Percentiles rank a stretch among this genome's conserved stretches.
Evolutionary conservation across 306 rosid genomes (phyloP).

Genomic region (Inga oerstediana): DNA sequence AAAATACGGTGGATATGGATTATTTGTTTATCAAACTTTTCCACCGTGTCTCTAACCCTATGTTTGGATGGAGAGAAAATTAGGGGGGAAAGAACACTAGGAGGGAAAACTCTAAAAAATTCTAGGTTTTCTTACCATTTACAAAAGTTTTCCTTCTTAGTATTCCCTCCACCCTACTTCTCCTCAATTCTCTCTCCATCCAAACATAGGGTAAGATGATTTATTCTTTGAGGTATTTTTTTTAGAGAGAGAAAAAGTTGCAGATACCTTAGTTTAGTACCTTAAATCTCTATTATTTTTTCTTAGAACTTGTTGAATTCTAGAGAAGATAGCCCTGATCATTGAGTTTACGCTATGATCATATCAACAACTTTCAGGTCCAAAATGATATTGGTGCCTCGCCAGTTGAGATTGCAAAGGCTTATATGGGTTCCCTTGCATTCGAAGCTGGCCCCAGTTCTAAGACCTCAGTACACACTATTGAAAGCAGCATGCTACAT

Average conservation of each 20-base stretch:
- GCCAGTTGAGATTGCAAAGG: conserved; percentile 85
- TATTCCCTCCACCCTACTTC: too few species aligned
- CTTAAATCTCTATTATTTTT: conserved; percentile 16
- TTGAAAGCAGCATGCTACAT: conserved; percentile 44
- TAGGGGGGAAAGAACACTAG: too few species aligned
- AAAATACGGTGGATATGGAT: background rate
- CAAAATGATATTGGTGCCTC: conserved; percentile 71
- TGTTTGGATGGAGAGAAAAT: too few species aligned
- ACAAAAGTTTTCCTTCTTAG: too few species aligned
- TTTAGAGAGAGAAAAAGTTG: background rate
- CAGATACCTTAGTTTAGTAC: background rate
- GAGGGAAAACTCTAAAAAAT: too few species aligned
- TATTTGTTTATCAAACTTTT: background rate
- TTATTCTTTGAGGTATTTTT: background rate
- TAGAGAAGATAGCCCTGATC: background rate
- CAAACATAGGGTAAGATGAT: background rate
- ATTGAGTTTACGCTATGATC: conserved; percentile 16
- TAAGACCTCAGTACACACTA: conserved; percentile 39
- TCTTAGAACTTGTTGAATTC: background rate
- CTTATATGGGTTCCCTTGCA: conserved; percentile 76
- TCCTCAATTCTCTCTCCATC: too few species aligned
- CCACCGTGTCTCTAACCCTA: background rate
- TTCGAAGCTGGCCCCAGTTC: conserved; percentile 56
- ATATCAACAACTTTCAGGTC: conserved; percentile 46
- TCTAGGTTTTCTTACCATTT: too few species aligned